These are phyloP conservation scores for Cyclotella baltica DNA, from an alignment of 108 stramenopile species.

Conservation along the genomic window DNA sequence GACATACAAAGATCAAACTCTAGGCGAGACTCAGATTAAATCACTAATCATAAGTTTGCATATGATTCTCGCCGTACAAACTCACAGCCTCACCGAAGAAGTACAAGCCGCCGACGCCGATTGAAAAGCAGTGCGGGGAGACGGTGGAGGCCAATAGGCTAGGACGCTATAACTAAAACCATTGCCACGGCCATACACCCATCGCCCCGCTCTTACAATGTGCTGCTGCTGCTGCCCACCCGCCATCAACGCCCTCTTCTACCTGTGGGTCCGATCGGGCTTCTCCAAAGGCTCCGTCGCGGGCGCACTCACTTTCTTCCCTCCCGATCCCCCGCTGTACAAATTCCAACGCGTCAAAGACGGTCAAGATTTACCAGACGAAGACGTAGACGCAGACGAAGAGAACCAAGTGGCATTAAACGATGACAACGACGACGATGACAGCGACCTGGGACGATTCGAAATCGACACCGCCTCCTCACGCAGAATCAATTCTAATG, in stretches of 20 bases:
- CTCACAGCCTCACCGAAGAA: too few species aligned
- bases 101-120: too few species aligned
- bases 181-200: not conserved
- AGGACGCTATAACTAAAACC: not conserved
- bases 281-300: slow-evolving; percentile 83
- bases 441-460: slow-evolving; percentile 53
- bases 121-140: too few species aligned
- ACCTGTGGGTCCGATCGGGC: slow-evolving; percentile 85
- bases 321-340: slow-evolving; percentile 88
- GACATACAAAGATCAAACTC: too few species aligned
- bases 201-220: too few species aligned
- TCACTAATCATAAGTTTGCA: too few species aligned
- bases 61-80: too few species aligned
- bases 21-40: too few species aligned
- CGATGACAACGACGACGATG: slow-evolving; percentile 40
- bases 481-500: not conserved
- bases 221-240: slow-evolving; percentile 85
- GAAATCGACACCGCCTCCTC: slow-evolving; percentile 43
- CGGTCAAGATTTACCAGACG: slow-evolving; percentile 63
- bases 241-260: slow-evolving; percentile 83
- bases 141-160: too few species aligned
- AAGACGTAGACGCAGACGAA: slow-evolving; percentile 30
- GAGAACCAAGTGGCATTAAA: slow-evolving; percentile 19
- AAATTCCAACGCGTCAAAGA: slow-evolving; percentile 71
- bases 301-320: slow-evolving; percentile 89